Conservation (phyloP, 805 yeast genomes). For the Yarrowia osloensis region DNA sequence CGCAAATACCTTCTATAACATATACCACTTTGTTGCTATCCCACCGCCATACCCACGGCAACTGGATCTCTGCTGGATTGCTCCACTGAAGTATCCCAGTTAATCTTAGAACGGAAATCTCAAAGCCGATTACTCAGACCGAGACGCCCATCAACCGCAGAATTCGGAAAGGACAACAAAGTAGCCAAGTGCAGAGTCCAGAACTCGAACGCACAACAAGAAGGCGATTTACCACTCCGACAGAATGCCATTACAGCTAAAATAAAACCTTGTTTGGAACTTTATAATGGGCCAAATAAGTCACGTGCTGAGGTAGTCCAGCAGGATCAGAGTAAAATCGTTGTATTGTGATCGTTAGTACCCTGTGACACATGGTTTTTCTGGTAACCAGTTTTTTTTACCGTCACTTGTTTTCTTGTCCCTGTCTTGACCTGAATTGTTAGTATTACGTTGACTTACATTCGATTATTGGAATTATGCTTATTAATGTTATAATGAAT, state of each 20-base stretch:
- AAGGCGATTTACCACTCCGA: slow-evolving; percentile 96
- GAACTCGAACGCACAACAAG: slow-evolving; percentile 80
- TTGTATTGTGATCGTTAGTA: no score
- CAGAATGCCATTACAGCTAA: slow-evolving; percentile 65
- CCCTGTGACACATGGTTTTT: no score
- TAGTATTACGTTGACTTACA: no score
- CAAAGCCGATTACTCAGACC: slow-evolving; percentile 31
- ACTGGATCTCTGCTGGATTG: slow-evolving; percentile 32
- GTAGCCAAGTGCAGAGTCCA: slow-evolving; percentile 38
- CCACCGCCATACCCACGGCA: slow-evolving; percentile 32
- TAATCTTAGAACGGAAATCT: slow-evolving; percentile 26
- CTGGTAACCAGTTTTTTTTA: no score
- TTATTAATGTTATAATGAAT: no score
- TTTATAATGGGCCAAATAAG: neutral
- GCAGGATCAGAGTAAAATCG: no score
- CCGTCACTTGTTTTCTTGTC: no score
- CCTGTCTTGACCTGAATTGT: no score
- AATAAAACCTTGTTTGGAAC: neutral
- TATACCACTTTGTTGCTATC: slow-evolving; percentile 25
- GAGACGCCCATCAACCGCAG: slow-evolving; percentile 30
- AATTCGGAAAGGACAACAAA: slow-evolving; percentile 31
- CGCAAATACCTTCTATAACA: slow-evolving; percentile 7
- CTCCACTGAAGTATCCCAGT: slow-evolving; percentile 30
- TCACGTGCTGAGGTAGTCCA: slow-evolving; percentile 8
- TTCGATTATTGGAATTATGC: no score